phyloP scores from a whole-genome alignment of 768 basidiomycete genomes.

The Psilocybe cubensis region DNA sequence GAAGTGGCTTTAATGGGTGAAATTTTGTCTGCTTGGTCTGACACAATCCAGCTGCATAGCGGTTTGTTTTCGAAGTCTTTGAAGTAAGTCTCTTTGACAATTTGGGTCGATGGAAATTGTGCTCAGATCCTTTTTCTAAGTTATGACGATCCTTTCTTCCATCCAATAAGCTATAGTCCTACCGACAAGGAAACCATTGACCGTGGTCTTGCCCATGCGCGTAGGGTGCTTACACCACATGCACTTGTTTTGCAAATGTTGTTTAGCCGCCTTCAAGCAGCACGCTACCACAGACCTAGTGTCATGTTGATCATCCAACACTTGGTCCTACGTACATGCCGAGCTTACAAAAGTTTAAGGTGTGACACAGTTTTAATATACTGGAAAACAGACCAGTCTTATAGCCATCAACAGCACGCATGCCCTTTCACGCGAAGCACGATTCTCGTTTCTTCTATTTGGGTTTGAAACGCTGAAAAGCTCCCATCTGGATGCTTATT shows the following conservation, averaged over 20 bases:
- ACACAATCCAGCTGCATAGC: slow-evolving; percentile 73
- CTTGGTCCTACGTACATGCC: slow-evolving; percentile 80
- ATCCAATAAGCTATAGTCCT: slow-evolving; percentile 86
- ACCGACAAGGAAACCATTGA: slow-evolving; percentile 87
- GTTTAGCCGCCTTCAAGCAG: slow-evolving; percentile 91
- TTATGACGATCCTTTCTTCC: slow-evolving; percentile 85
- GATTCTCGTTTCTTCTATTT: slow-evolving; percentile 90
- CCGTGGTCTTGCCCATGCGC: slow-evolving; percentile 67
- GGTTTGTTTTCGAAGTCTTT: slow-evolving; percentile 84
- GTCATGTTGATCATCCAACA: slow-evolving; percentile 87
- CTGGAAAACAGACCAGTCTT: neutral
- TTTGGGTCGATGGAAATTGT: neutral
- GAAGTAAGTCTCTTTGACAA: slow-evolving; percentile 53
- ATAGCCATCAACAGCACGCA: slow-evolving; percentile 67
- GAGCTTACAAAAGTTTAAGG: slow-evolving; percentile 77
- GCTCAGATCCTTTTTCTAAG: slow-evolving; percentile 66
- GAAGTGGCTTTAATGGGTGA: slow-evolving; percentile 88
- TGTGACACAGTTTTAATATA: slow-evolving; percentile 32
- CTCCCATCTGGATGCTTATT: slow-evolving; percentile 80
- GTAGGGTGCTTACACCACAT: slow-evolving; percentile 82
- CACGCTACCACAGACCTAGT: slow-evolving; percentile 82
- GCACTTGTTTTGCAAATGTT: slow-evolving; percentile 84
- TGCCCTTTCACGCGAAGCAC: slow-evolving; percentile 85
- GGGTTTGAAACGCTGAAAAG: slow-evolving; percentile 92
- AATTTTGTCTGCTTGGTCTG: slow-evolving; percentile 85